phyloP scores from a whole-genome alignment of 2,329 filamentous ascomycete genomes.

The Tolypocladium amazonense region DNA sequence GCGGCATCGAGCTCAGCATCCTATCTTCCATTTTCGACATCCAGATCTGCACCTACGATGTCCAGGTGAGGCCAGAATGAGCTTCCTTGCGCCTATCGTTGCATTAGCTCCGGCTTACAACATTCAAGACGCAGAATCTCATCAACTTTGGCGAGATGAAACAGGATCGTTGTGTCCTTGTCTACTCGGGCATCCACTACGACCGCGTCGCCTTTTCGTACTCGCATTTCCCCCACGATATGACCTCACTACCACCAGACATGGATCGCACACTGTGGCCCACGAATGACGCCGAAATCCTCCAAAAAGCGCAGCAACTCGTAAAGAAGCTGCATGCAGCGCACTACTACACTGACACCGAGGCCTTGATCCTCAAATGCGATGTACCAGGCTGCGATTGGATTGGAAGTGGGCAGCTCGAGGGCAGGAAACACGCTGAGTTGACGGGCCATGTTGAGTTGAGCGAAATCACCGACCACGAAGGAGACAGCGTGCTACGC shows the following conservation, averaged over 20 bases:
- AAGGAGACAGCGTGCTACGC: conserved; percentile 67
- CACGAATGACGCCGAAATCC: conserved; percentile 50
- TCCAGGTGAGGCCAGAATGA: conserved; percentile 34
- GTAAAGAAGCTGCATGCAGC: conserved; percentile 54
- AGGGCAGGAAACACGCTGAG: conserved; percentile 51
- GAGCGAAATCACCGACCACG: conserved; percentile 63
- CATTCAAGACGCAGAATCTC: conserved; percentile 19
- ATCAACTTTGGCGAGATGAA: conserved; percentile 67
- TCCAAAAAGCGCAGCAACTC: conserved; percentile 55
- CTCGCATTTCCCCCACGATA: conserved; percentile 43
- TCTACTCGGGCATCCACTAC: conserved; percentile 91
- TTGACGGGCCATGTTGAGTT: conserved; percentile 50
- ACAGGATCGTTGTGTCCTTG: conserved; percentile 60
- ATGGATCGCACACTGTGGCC: conserved; percentile 58
- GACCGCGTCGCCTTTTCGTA: conserved; percentile 74
- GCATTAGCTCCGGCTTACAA: neutral
- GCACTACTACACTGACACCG: conserved; percentile 84
- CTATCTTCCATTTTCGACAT: conserved; percentile 75
- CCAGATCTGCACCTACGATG: conserved; percentile 78
- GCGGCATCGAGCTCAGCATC: conserved; percentile 81
- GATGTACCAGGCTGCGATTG: conserved; percentile 53
- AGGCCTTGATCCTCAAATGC: conserved; percentile 68
- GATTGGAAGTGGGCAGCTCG: conserved; percentile 55
- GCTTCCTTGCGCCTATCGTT: neutral
- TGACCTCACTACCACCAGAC: conserved; percentile 53